Evolutionary conservation across 176 grass and related monocot genomes (phyloP).

Genomic region (Ananas comosus): DNA sequence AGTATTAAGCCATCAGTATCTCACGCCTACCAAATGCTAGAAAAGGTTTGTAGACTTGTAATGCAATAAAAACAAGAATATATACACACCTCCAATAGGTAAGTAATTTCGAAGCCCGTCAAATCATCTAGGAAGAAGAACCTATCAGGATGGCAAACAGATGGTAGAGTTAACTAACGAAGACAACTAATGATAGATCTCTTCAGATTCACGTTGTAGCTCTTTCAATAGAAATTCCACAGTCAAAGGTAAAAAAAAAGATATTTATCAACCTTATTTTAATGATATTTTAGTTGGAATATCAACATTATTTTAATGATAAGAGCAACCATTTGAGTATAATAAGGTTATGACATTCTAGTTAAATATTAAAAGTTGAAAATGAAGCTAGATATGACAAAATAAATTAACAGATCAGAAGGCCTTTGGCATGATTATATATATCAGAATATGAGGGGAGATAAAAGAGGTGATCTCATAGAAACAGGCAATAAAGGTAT

Average conservation of each 20-base stretch:
- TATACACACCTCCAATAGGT: constrained; percentile 68
- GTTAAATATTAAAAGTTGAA: too few relatives aligned
- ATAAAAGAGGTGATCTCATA: too few relatives aligned
- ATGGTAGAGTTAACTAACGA: constrained; percentile 6
- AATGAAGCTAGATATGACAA: too few relatives aligned
- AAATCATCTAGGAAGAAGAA: constrained; percentile 94
- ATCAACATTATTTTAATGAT: constrained; percentile 2
- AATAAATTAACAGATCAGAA: too few relatives aligned
- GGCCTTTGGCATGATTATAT: too few relatives aligned
- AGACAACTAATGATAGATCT: background rate
- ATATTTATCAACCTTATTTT: constrained; percentile 1
- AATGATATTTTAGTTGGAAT: background rate
- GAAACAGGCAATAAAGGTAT: too few relatives aligned
- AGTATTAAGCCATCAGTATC: background rate
- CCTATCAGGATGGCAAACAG: constrained; percentile 35
- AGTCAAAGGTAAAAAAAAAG: background rate
- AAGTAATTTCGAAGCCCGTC: constrained; percentile 93
- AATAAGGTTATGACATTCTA: too few relatives aligned
- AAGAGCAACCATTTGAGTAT: background rate
- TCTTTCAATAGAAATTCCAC: background rate
- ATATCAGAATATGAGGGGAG: too few relatives aligned
- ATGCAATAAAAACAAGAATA: constrained; percentile 5
- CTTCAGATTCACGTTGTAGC: background rate
- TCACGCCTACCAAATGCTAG: background rate
- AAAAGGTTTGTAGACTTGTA: background rate